A percentile compares a stretch with the other conserved stretches of the same genome.
phyloP scores from a whole-genome alignment of 1,284 basidiomycete genomes.

The Xerocomus minutiporus region DNA sequence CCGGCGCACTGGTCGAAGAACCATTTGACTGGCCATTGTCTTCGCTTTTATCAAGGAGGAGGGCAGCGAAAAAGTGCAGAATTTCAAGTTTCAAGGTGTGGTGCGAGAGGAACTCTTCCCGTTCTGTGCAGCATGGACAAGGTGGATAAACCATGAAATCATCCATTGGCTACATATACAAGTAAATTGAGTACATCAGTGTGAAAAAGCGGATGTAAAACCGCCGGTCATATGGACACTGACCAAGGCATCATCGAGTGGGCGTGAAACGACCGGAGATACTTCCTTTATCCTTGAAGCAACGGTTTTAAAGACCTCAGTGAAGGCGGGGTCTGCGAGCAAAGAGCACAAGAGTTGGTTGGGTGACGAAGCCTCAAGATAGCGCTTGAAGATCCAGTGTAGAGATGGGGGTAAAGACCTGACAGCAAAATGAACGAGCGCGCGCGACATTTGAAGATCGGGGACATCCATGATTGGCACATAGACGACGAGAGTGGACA shows the following conservation, averaged over 20 bases:
- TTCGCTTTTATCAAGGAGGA: constrained; percentile 25
- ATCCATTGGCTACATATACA: constrained; percentile 38
- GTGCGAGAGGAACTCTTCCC: constrained; percentile 12
- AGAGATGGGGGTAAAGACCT: constrained; percentile 37
- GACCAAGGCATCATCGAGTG: constrained; percentile 23
- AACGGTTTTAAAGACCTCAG: constrained; percentile 12
- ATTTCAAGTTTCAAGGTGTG: constrained; percentile 32
- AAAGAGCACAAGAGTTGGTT: constrained; percentile 18
- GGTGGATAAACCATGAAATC: constrained; percentile 37
- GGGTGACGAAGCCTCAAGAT: constrained; percentile 21
- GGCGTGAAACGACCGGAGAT: constrained; percentile 4
- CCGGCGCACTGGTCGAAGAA: neutral
- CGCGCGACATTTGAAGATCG: constrained; percentile 16
- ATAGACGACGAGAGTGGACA: constrained; percentile 41
- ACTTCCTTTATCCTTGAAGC: constrained; percentile 12
- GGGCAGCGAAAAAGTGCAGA: constrained; percentile 26
- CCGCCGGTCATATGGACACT: constrained; percentile 22
- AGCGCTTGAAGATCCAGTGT: constrained; percentile 36
- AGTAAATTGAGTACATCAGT: constrained; percentile 30
- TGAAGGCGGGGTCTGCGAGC: constrained; percentile 18
- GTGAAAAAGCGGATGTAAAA: constrained; percentile 11
- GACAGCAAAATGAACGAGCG: constrained; percentile 41
- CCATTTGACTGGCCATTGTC: neutral
- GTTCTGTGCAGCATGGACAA: constrained; percentile 29
- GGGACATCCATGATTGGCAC: constrained; percentile 29